Evolutionary conservation across 1,284 basidiomycete genomes (phyloP), one percentile per base, ranked within the genome.

Genomic region (Puccinia coronata): DNA sequence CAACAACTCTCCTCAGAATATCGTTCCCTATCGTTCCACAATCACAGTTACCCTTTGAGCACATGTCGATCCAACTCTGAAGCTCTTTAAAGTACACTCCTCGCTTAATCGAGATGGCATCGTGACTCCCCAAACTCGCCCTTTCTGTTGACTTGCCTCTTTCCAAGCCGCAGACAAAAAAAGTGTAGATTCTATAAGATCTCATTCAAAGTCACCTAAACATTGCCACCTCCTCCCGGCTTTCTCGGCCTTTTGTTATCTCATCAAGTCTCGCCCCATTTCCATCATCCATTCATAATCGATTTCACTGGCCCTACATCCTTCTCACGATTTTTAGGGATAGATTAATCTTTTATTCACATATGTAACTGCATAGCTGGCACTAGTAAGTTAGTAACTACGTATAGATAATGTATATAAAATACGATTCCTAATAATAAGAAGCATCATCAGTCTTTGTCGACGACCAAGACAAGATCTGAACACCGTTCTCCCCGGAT

Each of bases 1-100:
- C n/a, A n/a, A 57, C n/a, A n/a, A n/a, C n/a, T 28, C 43, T 47
- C 8, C 43, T 47, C 43, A 47, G 43, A 47, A 57, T n/a, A n/a
- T n/a, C n/a, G n/a, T n/a, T n/a, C n/a, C n/a, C n/a, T 5, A 6
- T 28, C 25, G n/a, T 28, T n/a, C 55, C 23, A 28, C 23, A 28
- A 57, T 57, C 55, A 57, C 31, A 57, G n/a, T 57, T 57, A n/a
- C 25, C n/a, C 31, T 28, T n/a, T n/a, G 55, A 28, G n/a, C 55
- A 57, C 55, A 25, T 57, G 55, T 28, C n/a, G 6, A 57, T 57
- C 55, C n/a, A 57, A 57, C 55, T 57, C n/a, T 57, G 55, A 25
- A 57, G n/a, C 55, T 57, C 55, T 57, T 57, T 57, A 57, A n/a
- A n/a, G n/a, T n/a, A n/a, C n/a, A 57, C 55, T 57, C 55, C 55